phyloP scores from a whole-genome alignment of 371 early-diverging fungal species.

The Umbelopsis sp. region DNA sequence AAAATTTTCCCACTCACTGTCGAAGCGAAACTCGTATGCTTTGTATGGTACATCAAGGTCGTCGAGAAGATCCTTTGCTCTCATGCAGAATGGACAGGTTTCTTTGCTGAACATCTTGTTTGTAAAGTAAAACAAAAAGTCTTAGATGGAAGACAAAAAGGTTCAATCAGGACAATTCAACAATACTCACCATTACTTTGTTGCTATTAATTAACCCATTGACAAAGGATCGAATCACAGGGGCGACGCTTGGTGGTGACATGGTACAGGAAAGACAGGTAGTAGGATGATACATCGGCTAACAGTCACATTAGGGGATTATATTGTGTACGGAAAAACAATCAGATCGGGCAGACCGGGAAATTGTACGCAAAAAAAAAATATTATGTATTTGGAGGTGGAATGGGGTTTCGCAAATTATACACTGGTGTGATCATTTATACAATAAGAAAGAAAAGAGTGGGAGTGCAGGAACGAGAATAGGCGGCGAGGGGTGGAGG shows the following conservation, averaged over 20 bases:
- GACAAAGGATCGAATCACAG: constrained; percentile 13
- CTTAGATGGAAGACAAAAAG: neutral
- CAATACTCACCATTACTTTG: constrained; percentile 10
- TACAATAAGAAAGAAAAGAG: constrained; percentile 4
- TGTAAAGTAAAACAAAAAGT: neutral
- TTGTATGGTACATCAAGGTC: constrained; percentile 51
- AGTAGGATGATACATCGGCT: neutral
- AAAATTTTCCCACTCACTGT: constrained; percentile 25
- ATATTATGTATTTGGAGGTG: neutral
- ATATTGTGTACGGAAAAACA: neutral
- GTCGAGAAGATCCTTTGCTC: constrained; percentile 70
- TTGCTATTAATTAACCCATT: constrained; percentile 14
- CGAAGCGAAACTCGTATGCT: constrained; percentile 58
- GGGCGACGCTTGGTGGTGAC: neutral
- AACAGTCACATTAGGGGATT: neutral
- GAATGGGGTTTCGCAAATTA: neutral
- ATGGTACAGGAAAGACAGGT: neutral
- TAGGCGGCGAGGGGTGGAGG: neutral
- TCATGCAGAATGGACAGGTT: constrained; percentile 83
- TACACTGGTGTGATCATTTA: constrained; percentile 2
- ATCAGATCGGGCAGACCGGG: neutral
- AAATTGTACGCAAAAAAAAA: neutral
- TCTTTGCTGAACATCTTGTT: constrained; percentile 80
- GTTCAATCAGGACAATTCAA: neutral
- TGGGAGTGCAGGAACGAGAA: neutral